Evolutionary conservation across 202 grass and related monocot species (phyloP), one percentile per base, ranked within the genome.

Genomic region (Cymbopogon flexuosus): DNA sequence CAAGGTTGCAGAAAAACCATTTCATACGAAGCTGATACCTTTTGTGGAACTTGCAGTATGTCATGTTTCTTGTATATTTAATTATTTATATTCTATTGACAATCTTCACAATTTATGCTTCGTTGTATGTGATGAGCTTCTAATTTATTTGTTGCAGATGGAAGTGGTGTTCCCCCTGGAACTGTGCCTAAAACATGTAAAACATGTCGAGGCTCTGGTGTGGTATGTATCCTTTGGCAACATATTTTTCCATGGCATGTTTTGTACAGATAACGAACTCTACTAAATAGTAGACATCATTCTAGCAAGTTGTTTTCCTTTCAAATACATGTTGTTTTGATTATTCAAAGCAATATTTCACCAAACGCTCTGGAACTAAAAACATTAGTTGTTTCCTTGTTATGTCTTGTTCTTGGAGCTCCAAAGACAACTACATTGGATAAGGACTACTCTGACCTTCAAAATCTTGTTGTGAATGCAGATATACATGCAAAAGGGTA

Each of bases 161-260:
- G 96, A 76, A 93, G 88, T 87, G 96, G 96, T 79, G 92, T 95
- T 14, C 96, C 96, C 75, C 90, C 86, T 86, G 96, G 96, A 73
- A 98, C 96, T 39, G 78, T 85, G 76, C 96, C 96, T 84, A 87
- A 94, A 89, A 98, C 96, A 93, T 98, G 96, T 76, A 98, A 86
- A 84, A 70, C 92, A 79, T 98, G 96, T 81, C 84, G 79, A 91
- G 96, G 96, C 64, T 76, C 90, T 47, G 96, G 96, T 76, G 80
- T 90, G 92, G 96, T 98, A 77, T 88, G 89, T 86, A 36, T 81
- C 51, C 52, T 85, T 83, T 69, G 46, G 39, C 70, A 85, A 30
- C 19, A 62, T 33, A 31, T 59, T 85, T 81, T 72, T 39, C 5
- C 41, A 52, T 68, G 63, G 57, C 58, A 72, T 56, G 30, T 82